These are phyloP conservation scores for Zalaria obscura DNA, from an alignment of 2,329 filamentous ascomycete species.

Conservation along the genomic window DNA sequence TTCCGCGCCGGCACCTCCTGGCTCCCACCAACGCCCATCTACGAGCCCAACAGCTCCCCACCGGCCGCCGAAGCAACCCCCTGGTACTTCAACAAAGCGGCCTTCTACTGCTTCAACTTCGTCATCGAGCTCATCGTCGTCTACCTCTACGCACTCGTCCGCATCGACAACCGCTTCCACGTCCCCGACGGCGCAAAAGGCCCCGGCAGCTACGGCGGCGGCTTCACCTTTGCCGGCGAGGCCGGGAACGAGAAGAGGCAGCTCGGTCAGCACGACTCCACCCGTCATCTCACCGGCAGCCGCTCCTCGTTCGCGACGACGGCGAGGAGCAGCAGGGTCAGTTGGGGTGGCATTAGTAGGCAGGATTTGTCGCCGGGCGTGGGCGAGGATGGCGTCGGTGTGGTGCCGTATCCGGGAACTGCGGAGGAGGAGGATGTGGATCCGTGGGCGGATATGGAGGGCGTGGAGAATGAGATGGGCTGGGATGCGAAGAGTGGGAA, in stretches of 20 bases:
- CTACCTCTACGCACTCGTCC: constrained; percentile 47
- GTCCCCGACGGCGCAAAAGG: constrained; percentile 55
- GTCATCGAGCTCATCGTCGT: constrained; percentile 58
- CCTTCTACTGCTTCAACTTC: constrained; percentile 73
- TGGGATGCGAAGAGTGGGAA: constrained; percentile 14
- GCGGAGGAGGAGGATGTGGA: constrained; percentile 3
- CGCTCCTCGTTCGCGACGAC: constrained; percentile 5
- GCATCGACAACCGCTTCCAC: constrained; percentile 64
- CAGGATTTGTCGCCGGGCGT: constrained; percentile 10
- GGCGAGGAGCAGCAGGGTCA: constrained; percentile 8
- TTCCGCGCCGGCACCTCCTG: constrained; percentile 52
- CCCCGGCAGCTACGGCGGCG: constrained; percentile 18
- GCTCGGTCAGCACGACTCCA: constrained; percentile 10
- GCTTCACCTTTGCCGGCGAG: constrained; percentile 10
- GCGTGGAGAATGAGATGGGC: constrained; percentile 14
- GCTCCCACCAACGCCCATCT: constrained; percentile 28
- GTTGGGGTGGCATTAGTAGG: constrained; percentile 14
- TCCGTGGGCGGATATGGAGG: constrained; percentile 5
- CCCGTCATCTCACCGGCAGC: constrained; percentile 10
- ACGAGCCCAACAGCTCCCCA: constrained; percentile 2
- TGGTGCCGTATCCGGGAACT: constrained; percentile 11
- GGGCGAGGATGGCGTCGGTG: constrained; percentile 14
- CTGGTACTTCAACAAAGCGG: constrained; percentile 56
- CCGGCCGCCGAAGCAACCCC: constrained; percentile 37
- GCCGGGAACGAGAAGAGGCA: constrained; percentile 14